These are phyloP conservation scores for Acidomyces sp. DNA, from an alignment of 495 filamentous ascomycete genomes.

Conservation along the genomic window DNA sequence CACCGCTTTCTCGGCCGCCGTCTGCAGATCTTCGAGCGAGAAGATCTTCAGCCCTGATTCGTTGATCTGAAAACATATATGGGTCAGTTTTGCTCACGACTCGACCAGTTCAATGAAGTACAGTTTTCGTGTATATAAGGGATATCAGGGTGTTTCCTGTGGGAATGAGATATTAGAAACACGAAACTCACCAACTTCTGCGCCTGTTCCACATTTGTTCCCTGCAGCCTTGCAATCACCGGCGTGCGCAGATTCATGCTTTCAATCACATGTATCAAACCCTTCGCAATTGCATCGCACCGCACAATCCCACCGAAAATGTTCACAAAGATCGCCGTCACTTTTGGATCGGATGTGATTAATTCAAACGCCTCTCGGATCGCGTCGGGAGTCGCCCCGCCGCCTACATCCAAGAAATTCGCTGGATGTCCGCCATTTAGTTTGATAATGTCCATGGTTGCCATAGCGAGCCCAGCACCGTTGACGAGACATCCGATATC, in stretches of 20 bases:
- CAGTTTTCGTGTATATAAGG: too few relatives aligned
- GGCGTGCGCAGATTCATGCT: constrained; percentile 89
- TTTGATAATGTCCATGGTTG: constrained; percentile 99
- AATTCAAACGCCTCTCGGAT: constrained; percentile 96
- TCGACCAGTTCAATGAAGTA: too few relatives aligned
- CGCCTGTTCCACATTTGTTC: constrained; percentile 97
- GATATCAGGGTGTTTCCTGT: background rate
- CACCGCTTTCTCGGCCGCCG: constrained; percentile 91
- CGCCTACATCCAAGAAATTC: constrained; percentile 98
- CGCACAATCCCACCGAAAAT: constrained; percentile 98
- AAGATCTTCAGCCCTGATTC: constrained; percentile 99
- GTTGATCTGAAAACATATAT: constrained; percentile 66
- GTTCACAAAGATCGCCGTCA: constrained; percentile 98
- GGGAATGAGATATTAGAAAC: background rate
- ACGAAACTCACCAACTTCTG: constrained; percentile 55
- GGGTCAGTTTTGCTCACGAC: too few relatives aligned
- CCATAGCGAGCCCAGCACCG: constrained; percentile 97
- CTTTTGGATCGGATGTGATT: constrained; percentile 96
- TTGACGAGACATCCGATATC: constrained; percentile 99
- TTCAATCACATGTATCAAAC: constrained; percentile 85
- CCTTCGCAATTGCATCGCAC: constrained; percentile 94
- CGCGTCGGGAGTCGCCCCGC: constrained; percentile 88
- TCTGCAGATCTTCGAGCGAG: constrained; percentile 96
- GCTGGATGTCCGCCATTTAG: constrained; percentile 91
- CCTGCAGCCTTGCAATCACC: constrained; percentile 91